phyloP scores from a whole-genome alignment of 352 stramenopile genomes.

The Blastocystis sp. region DNA sequence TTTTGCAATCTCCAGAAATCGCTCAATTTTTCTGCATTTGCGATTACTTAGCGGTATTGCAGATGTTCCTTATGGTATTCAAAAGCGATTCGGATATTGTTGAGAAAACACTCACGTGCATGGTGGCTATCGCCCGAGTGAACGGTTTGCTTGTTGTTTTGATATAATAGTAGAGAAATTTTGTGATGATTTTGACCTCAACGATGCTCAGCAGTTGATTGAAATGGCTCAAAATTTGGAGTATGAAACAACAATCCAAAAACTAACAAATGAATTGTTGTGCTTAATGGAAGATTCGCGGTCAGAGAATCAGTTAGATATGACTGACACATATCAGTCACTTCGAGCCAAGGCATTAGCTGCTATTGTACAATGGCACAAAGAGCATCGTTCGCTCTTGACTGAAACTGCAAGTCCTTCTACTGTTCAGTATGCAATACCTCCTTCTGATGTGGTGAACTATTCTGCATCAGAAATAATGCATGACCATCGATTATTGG shows the following conservation, averaged over 20 bases:
- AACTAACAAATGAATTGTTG: neutral
- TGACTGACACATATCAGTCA: too few relatives aligned
- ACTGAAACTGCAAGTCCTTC: neutral
- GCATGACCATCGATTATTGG: neutral
- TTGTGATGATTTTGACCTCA: neutral
- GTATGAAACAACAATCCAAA: neutral
- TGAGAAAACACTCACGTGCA: neutral
- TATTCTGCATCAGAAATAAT: neutral
- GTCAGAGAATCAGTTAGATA: too few relatives aligned
- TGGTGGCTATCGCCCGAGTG: neutral
- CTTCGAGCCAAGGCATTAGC: too few relatives aligned
- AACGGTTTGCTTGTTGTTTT: neutral
- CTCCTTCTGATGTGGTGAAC: neutral
- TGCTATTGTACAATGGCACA: neutral
- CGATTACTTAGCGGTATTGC: neutral
- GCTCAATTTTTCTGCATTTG: neutral
- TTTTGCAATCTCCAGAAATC: neutral
- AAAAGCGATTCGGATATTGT: neutral
- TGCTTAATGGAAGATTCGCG: neutral
- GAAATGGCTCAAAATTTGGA: neutral
- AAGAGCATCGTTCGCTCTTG: neutral
- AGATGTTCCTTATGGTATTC: neutral
- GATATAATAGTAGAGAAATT: neutral
- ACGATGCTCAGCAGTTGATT: neutral
- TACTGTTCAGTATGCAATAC: neutral